Conservation (phyloP, 2,329 filamentous ascomycete genomes). For the Hypoxylon sp. region DNA sequence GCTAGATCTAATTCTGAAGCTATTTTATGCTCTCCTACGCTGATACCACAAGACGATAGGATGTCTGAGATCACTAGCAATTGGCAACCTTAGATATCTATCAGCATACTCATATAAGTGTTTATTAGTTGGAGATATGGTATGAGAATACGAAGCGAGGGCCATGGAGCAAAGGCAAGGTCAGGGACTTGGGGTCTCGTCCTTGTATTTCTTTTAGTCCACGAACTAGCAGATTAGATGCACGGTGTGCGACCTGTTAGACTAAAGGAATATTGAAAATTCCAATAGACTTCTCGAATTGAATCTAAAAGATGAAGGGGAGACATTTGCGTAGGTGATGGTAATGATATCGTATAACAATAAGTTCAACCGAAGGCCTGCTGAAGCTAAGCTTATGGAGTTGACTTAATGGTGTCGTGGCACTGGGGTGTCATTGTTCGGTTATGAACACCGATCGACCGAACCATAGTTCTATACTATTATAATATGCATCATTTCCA, state of each 20-base stretch:
- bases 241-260: background rate
- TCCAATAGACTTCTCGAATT: background rate
- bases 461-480: background rate
- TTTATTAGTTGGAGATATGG: too few species aligned
- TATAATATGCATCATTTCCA: conserved; percentile 13
- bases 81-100: background rate
- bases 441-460: too few species aligned
- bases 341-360: background rate
- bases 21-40: background rate
- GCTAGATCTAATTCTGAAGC: background rate
- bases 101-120: background rate
- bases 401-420: too few species aligned
- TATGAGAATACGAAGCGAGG: too few species aligned
- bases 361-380: background rate
- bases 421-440: too few species aligned
- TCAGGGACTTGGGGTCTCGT: too few species aligned
- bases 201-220: background rate
- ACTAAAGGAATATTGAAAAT: background rate
- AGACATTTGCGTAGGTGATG: background rate
- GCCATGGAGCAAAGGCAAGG: background rate
- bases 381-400: background rate
- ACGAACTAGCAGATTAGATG: background rate
- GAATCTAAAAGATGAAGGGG: background rate
- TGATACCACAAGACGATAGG: background rate
- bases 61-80: background rate